phyloP scores from a whole-genome alignment of 805 yeast genomes.

The Saccharomycopsis malanga region DNA sequence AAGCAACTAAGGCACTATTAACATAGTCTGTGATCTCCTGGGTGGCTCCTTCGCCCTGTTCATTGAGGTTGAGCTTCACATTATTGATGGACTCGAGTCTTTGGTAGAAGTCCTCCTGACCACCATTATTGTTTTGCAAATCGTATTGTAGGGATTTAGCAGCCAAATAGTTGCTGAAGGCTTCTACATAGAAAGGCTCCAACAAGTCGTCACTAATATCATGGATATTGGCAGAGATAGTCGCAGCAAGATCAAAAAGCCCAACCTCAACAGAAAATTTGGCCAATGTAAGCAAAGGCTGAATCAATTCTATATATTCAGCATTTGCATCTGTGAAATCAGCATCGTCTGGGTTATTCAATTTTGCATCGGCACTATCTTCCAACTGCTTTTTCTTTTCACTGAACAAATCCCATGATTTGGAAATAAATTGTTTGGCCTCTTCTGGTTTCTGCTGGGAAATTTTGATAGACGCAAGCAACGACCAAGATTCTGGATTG shows the following conservation, averaged over 20 bases:
- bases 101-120: background rate
- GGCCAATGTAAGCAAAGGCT: constrained; percentile 65
- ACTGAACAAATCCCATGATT: constrained; percentile 68
- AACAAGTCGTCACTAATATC: constrained; percentile 80
- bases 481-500: constrained; percentile 76
- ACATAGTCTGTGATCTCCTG: constrained; percentile 14
- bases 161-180: constrained; percentile 57
- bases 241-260: constrained; percentile 55
- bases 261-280: constrained; percentile 76
- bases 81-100: constrained; percentile 11
- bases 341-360: constrained; percentile 18
- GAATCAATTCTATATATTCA: constrained; percentile 61
- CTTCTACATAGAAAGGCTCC: constrained; percentile 79
- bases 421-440: constrained; percentile 58
- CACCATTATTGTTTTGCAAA: background rate
- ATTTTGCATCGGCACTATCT: constrained; percentile 29
- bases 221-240: constrained; percentile 58
- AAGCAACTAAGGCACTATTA: constrained; percentile 9
- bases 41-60: constrained; percentile 15
- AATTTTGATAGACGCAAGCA: constrained; percentile 79
- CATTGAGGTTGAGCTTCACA: constrained; percentile 6
- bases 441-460: constrained; percentile 75
- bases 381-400: constrained; percentile 44
- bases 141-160: constrained; percentile 29
- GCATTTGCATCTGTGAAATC: constrained; percentile 31